Evolutionary conservation across 306 rosid genomes (phyloP), one percentile per base, ranked within the genome.

Genomic region (Malus asiatica): DNA sequence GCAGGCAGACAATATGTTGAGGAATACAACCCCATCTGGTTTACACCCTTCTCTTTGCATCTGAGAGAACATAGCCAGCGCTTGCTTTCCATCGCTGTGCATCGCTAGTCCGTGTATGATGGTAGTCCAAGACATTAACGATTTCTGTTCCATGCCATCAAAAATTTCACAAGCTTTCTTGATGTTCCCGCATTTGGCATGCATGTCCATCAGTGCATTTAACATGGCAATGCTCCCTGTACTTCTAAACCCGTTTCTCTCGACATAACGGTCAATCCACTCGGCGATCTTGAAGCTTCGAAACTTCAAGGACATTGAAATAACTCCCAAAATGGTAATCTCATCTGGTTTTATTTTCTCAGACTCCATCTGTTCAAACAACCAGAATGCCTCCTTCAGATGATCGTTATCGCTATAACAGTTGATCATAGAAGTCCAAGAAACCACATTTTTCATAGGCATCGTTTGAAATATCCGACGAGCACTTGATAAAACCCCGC

Each of bases 351-450:
- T 35, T 32, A 72, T 38, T n/a, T 72, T 72, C 62, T 72, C 35
- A 22, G 35, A 22, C 19, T 57, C 53, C 66, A 72, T 33, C 22
- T 33, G 51, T 72, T 72, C 48, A 72, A 35, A 35, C 20, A 72
- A 29, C 58, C 15, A 19, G 53, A 72, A 33, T 35, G 66, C 76
- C 66, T 57, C 76, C 44, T 32, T 55, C 51, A 72, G 27, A 57
- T 22, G 35, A 58, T 72, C 58, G 20, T 23, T 33, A 38, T 72
- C 40, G 2, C 66, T 33, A 33, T 57, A 72, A 72, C 66, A 38
- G 38, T 57, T 57, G 32, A 72, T 72, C 76, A 72, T 72, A 13
- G 76, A 72, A 57, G 76, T 72, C 76, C 76, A 72, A 72, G 76
- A 72, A 57, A 72, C 65, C 66, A 72, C 65, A 57, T 72, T 72